Conservation (phyloP, 345 rosid genomes). For the Bruguiera sexangula region DNA sequence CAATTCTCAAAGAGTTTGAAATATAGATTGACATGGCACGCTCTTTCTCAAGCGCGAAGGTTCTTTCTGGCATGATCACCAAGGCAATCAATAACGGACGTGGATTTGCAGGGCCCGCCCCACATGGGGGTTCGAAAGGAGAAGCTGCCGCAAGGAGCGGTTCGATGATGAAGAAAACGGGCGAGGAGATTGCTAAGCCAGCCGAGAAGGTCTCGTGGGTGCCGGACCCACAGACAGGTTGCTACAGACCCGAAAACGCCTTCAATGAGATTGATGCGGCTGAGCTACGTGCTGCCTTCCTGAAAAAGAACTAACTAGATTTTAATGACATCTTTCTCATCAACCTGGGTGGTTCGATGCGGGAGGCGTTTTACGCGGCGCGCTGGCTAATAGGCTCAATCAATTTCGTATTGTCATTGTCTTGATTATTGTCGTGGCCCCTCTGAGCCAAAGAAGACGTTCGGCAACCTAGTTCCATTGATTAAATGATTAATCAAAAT, state of each 20-base stretch:
- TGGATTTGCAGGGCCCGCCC: not conserved
- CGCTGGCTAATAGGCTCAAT: not conserved
- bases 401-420: not conserved
- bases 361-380: not conserved
- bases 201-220: constrained; percentile 52
- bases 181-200: constrained; percentile 38
- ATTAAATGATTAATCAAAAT: too few relatives aligned
- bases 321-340: too few relatives aligned
- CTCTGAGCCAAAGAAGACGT: not conserved
- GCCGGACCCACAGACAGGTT: constrained; percentile 74
- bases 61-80: not conserved
- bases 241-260: constrained; percentile 62
- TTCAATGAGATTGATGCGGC: constrained; percentile 58
- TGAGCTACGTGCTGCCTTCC: constrained; percentile 53
- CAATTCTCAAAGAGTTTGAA: not conserved
- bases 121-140: constrained; percentile 23
- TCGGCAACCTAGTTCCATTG: too few relatives aligned
- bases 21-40: not conserved
- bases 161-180: constrained; percentile 40
- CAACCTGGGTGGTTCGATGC: too few relatives aligned
- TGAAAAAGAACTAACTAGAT: constrained; percentile 35
- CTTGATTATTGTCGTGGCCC: not conserved
- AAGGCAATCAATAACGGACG: not conserved
- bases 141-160: constrained; percentile 21
- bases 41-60: constrained; percentile 3